phyloP scores from a whole-genome alignment of 2,329 filamentous ascomycete genomes.

The Neonectria hederae region DNA sequence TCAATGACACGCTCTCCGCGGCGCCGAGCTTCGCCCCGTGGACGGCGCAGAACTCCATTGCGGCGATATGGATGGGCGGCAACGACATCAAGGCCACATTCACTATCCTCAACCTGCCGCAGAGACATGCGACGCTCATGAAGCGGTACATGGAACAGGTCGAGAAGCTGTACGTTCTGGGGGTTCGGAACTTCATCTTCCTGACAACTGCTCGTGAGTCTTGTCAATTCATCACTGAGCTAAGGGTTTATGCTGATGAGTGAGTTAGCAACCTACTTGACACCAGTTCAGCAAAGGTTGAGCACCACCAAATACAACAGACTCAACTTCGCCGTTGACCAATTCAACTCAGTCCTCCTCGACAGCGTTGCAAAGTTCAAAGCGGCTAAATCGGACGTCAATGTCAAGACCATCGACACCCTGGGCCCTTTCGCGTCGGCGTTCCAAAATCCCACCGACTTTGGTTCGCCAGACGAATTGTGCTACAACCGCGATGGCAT shows the following conservation, averaged over 20 bases:
- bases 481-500: not conserved
- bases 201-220: constrained; percentile 12
- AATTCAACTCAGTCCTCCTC: not conserved
- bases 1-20: constrained; percentile 1
- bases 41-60: constrained; percentile 3
- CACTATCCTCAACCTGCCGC: not conserved
- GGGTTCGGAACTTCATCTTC: constrained; percentile 14
- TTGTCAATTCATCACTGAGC: not conserved
- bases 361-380: not conserved
- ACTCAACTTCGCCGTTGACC: not conserved
- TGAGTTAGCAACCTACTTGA: constrained; percentile 2
- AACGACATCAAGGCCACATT: constrained; percentile 6
- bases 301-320: not conserved
- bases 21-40: constrained; percentile 4
- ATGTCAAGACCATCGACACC: not conserved
- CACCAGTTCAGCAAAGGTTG: not conserved
- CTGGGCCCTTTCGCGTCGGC: not conserved
- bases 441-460: not conserved
- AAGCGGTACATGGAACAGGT: constrained; percentile 2
- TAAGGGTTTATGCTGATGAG: not conserved
- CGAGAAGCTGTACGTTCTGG: not conserved
- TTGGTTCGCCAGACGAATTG: not conserved
- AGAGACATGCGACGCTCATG: not conserved
- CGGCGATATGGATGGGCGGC: constrained; percentile 10
- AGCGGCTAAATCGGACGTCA: not conserved